phyloP scores from a whole-genome alignment of 1,284 basidiomycete species.

The Austroboletus novae-zelandiae region DNA sequence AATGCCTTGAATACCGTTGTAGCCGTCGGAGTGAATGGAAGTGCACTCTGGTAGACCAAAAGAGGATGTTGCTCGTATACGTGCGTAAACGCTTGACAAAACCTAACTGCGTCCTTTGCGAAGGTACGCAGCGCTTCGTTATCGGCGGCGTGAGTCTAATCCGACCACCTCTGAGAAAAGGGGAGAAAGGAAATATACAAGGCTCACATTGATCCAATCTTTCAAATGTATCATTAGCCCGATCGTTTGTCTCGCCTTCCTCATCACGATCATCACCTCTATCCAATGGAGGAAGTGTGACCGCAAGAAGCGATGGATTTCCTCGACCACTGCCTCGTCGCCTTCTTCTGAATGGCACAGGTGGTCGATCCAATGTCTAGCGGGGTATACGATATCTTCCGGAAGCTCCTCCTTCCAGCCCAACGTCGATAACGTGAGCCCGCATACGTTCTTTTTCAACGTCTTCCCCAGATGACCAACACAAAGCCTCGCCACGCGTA shows the following conservation, averaged over 20 bases:
- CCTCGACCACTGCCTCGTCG: constrained; percentile 8
- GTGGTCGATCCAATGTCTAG: constrained; percentile 29
- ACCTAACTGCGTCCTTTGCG: constrained; percentile 27
- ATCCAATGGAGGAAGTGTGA: constrained; percentile 35
- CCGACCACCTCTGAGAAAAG: constrained; percentile 1
- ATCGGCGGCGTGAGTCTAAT: constrained; percentile 11
- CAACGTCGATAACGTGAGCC: constrained; percentile 18
- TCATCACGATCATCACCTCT: constrained; percentile 30
- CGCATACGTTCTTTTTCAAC: constrained; percentile 30
- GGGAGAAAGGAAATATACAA: background rate
- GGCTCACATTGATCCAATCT: constrained; percentile 29
- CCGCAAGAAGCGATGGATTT: constrained; percentile 20
- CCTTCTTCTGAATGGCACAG: constrained; percentile 17
- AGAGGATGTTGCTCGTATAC: constrained; percentile 35
- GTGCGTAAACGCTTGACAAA: constrained; percentile 31
- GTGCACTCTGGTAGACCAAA: constrained; percentile 33
- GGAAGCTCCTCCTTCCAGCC: constrained; percentile 16
- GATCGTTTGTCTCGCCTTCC: constrained; percentile 33
- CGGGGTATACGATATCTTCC: constrained; percentile 27
- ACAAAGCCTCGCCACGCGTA: constrained; percentile 27
- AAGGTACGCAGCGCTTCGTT: constrained; percentile 20
- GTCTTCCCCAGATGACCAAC: constrained; percentile 15
- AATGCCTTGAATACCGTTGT: constrained; percentile 26
- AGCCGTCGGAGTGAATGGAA: constrained; percentile 32
- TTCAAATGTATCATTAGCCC: constrained; percentile 23